Evolutionary conservation across 345 rosid species (phyloP).

Genomic region (Microthlaspi erraticum): DNA sequence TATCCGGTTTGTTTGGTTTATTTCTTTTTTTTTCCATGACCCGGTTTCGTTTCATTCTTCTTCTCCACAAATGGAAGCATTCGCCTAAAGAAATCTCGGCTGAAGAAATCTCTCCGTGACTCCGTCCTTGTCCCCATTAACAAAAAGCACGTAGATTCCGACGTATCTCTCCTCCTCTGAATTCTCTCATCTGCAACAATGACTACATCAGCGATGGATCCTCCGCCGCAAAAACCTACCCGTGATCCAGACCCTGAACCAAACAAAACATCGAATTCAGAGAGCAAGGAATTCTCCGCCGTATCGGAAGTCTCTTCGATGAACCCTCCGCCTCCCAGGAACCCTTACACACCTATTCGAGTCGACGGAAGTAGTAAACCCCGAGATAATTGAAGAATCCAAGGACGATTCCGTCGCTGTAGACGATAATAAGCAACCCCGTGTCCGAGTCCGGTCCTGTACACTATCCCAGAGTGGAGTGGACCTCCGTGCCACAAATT

Average conservation of each 20-base stretch:
- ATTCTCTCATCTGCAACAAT: conserved; percentile 28
- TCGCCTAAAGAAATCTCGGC: no score
- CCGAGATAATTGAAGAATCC: not conserved
- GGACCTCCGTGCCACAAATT: conserved; percentile 71
- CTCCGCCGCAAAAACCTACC: conserved; percentile 52
- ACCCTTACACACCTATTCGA: conserved; percentile 34
- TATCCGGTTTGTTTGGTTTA: no score
- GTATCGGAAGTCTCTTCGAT: conserved; percentile 33
- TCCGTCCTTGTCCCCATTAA: no score
- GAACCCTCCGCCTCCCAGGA: conserved; percentile 55
- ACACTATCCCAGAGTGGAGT: conserved; percentile 90
- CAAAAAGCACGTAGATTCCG: no score
- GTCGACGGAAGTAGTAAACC: conserved; percentile 16
- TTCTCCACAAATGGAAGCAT: no score
- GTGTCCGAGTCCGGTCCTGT: conserved; percentile 56
- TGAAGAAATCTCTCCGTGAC: no score
- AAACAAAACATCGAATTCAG: conserved; percentile 9
- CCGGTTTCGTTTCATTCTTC: no score
- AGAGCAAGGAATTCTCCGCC: conserved; percentile 26
- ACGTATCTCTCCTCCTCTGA: no score
- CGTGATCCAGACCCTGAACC: conserved; percentile 29
- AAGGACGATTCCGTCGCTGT: no score
- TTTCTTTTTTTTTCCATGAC: no score
- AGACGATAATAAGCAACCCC: conserved; percentile 27
- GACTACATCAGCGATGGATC: conserved; percentile 56